Evolutionary conservation across 768 basidiomycete genomes (phyloP).

Genomic region (Fibroporia radiculosa): DNA sequence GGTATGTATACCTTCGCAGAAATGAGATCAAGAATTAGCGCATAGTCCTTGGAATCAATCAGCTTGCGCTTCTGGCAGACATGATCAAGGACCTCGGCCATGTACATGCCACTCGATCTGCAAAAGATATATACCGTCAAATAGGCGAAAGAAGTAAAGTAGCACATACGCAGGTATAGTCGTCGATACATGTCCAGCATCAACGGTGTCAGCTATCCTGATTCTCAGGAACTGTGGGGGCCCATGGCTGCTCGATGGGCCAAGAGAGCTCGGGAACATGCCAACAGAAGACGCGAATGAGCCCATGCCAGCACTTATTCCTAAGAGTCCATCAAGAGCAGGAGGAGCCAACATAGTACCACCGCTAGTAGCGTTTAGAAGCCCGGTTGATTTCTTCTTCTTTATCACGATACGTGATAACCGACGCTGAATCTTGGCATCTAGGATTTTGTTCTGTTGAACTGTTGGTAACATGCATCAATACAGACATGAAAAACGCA

Average conservation of each 20-base stretch:
- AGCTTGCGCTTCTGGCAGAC: constrained; percentile 68
- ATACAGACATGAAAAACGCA: not conserved
- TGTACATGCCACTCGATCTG: constrained; percentile 89
- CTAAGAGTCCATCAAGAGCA: constrained; percentile 30
- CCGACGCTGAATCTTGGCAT: constrained; percentile 74
- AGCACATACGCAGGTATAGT: constrained; percentile 81
- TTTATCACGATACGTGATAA: constrained; percentile 64
- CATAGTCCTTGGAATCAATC: constrained; percentile 70
- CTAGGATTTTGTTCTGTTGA: constrained; percentile 73
- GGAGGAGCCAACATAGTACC: constrained; percentile 30
- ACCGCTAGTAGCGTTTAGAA: constrained; percentile 25
- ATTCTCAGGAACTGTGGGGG: constrained; percentile 82
- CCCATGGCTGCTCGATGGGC: constrained; percentile 64
- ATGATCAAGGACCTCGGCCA: constrained; percentile 89
- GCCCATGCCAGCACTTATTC: constrained; percentile 32
- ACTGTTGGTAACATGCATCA: constrained; percentile 26
- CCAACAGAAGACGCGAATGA: constrained; percentile 22
- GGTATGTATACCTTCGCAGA: constrained; percentile 75
- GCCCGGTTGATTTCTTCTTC: constrained; percentile 50
- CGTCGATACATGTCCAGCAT: constrained; percentile 79
- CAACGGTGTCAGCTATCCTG: constrained; percentile 71
- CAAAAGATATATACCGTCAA: not conserved
- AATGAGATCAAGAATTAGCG: constrained; percentile 52
- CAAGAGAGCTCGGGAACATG: constrained; percentile 56
- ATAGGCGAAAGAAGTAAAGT: not conserved